Conservation (phyloP, 805 yeast genomes). For the Sungouiella blattae region DNA sequence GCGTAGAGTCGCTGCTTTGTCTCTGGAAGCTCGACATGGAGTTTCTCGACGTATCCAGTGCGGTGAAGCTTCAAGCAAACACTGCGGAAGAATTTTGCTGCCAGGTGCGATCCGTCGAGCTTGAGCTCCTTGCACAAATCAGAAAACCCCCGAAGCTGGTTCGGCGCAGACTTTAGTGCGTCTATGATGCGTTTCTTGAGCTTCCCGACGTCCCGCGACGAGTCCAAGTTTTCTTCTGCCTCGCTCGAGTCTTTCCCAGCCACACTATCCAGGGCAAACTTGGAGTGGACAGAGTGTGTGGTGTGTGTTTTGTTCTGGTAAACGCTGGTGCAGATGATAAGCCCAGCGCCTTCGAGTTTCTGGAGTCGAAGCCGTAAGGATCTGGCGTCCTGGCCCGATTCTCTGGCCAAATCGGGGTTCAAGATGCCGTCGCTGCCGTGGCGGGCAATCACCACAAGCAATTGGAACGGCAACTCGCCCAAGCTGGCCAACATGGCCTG, state of each 20-base stretch:
- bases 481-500: conserved; percentile 47
- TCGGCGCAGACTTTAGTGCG: conserved; percentile 55
- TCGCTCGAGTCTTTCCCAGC: conserved; percentile 20
- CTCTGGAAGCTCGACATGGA: conserved; percentile 41
- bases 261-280: conserved; percentile 33
- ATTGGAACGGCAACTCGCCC: conserved; percentile 52
- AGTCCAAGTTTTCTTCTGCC: conserved; percentile 22
- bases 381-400: conserved; percentile 67
- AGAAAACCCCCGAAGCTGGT: conserved; percentile 53
- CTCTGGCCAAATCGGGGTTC: conserved; percentile 52
- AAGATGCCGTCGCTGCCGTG: conserved; percentile 54
- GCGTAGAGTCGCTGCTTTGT: conserved; percentile 28
- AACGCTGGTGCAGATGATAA: conserved; percentile 40
- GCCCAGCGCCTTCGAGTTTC: conserved; percentile 46
- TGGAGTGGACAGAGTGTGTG: conserved; percentile 48
- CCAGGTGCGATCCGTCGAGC: conserved; percentile 38
- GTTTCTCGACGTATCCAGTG: conserved; percentile 45
- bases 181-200: conserved; percentile 40
- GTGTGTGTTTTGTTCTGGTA: conserved; percentile 48
- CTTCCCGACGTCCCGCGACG: conserved; percentile 26
- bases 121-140: conserved; percentile 61
- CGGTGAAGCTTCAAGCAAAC: conserved; percentile 44
- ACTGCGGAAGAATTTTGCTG: conserved; percentile 46
- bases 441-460: conserved; percentile 59
- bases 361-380: conserved; percentile 63